phyloP scores from a whole-genome alignment of 305 asterid species.

The Fraxinus ornus region DNA sequence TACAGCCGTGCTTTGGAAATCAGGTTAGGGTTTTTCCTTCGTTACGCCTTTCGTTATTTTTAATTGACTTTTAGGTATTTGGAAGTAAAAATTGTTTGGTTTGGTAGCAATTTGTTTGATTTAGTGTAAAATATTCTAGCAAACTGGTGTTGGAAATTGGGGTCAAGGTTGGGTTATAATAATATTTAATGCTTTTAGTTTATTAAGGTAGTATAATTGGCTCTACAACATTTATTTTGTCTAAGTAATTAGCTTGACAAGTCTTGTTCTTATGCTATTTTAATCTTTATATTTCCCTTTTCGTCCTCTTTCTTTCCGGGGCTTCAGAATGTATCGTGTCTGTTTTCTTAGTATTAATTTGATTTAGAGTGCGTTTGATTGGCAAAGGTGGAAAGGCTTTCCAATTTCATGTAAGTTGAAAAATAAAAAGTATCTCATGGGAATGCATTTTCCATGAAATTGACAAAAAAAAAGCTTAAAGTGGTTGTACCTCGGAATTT shows the following conservation, averaged over 20 bases:
- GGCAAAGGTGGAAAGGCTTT: too few species aligned
- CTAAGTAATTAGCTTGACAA: neutral
- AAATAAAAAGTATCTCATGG: too few species aligned
- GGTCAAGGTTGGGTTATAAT: neutral
- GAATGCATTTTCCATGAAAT: too few species aligned
- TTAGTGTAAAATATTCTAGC: neutral
- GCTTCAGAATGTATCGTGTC: neutral
- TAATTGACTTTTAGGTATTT: neutral
- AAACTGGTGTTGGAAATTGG: neutral
- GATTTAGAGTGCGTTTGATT: neutral
- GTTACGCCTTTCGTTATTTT: neutral
- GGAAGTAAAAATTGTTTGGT: neutral
- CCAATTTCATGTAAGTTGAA: too few species aligned
- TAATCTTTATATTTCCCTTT: neutral
- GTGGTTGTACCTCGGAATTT: too few species aligned
- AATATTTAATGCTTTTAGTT: neutral
- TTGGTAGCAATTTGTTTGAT: neutral
- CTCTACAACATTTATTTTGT: neutral
- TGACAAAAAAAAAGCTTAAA: too few species aligned
- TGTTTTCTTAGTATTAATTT: neutral
- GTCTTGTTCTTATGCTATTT: neutral
- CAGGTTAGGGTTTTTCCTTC: conserved; percentile 38
- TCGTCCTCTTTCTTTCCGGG: neutral
- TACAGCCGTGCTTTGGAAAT: conserved; percentile 95
- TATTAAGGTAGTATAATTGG: neutral